phyloP scores from a whole-genome alignment of 2,329 filamentous ascomycete genomes.

The Thermoascus crustaceus region DNA sequence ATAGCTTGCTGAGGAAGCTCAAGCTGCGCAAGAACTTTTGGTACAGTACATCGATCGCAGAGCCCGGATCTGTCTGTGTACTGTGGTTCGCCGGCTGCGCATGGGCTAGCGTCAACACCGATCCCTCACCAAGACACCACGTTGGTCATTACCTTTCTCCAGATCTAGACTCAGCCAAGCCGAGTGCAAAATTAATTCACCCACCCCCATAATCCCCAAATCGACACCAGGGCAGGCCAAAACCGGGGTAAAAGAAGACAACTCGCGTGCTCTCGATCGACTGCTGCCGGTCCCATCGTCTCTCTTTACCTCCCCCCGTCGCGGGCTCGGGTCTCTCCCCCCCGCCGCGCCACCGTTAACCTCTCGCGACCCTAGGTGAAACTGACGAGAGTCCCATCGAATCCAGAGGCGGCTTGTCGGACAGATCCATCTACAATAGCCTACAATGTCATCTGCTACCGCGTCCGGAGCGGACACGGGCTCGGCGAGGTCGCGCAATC shows the following conservation, averaged over 20 bases:
- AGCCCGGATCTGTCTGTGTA: too few species aligned
- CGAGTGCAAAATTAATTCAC: constrained; percentile 7
- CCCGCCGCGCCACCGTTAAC: background rate
- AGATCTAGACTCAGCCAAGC: constrained; percentile 3
- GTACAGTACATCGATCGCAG: too few species aligned
- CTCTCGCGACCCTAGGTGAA: too few species aligned
- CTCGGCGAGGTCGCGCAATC: constrained; percentile 36
- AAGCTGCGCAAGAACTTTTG: constrained; percentile 1
- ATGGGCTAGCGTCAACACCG: constrained; percentile 15
- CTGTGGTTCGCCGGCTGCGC: background rate
- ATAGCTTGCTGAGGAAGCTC: too few species aligned
- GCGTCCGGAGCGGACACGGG: constrained; percentile 39
- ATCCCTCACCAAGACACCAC: constrained; percentile 19
- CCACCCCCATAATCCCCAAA: background rate
- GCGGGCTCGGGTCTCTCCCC: too few species aligned
- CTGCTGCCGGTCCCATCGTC: too few species aligned
- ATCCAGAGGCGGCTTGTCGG: background rate
- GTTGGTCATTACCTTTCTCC: constrained; percentile 13
- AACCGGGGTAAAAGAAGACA: background rate
- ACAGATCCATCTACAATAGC: background rate
- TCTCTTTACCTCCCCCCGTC: too few species aligned
- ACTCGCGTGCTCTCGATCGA: too few species aligned
- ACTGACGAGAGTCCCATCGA: constrained; percentile 1
- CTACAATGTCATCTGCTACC: constrained; percentile 35
- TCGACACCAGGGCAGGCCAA: constrained; percentile 1